Evolutionary conservation across 1,284 basidiomycete species (phyloP), one percentile per base, ranked within the genome.

Genomic region (Pulveroboletus sp.): DNA sequence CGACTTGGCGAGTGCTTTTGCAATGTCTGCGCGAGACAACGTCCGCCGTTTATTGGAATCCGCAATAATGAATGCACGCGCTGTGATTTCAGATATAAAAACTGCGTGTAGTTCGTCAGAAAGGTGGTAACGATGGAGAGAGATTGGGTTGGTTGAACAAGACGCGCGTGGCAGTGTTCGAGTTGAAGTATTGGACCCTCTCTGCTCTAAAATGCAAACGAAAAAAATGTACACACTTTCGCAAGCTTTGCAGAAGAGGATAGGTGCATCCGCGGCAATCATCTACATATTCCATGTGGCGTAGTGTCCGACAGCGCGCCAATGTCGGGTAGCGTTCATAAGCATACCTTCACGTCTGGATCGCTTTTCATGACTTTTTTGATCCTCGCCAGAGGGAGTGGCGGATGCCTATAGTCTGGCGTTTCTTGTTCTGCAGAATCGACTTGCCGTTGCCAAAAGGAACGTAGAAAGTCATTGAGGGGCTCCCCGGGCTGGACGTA

Each of bases 341-440:
- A 16, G 19, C 47, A 40, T 68, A 93, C 93, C 80, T 93, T 94
- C 61, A 97, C 93, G 65, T 96, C 93, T 24, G 93, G 93, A 77
- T 97, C 94, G 71, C 89, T 94, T 80, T 97, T 97, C 92, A 97
- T 97, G 61, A 97, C 95, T 73, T 97, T 96, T 78, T 97, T 97
- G 65, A 97, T 96, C 68, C 94, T 79, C 16, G 94, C 94, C 36
- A 97, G 76, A 8, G 92, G 91, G n/a, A 94, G 76, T 8, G 89
- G 86, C 1, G 91, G 91, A 66, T 93, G 91, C 57, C 90, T 80
- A 64, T 91, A 92, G 71, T 93, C 91, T 37, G 89, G 88, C 0
- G 84, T 88, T 66, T 91, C 88, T 64, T 87, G 82, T 69, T 93
- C 91, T 1, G 90, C 90, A 6, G 82, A 77, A 68, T 89, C 83